phyloP scores from a whole-genome alignment of 108 stramenopile genomes.

The Cyclotella sp. region DNA sequence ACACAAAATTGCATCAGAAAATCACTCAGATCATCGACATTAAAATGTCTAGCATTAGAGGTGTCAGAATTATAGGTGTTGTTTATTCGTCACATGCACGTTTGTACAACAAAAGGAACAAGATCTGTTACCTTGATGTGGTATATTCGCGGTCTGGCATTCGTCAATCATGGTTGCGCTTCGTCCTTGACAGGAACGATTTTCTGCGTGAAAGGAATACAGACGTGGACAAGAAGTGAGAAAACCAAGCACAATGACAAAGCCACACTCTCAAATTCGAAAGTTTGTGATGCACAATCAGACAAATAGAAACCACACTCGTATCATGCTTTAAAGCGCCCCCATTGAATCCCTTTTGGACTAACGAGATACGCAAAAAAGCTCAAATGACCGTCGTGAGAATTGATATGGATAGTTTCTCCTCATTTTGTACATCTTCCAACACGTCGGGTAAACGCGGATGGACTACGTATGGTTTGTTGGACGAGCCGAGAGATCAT shows the following conservation, averaged over 20 bases:
- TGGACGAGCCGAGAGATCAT: background rate
- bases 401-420: conserved; percentile 6
- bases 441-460: background rate
- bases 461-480: background rate
- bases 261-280: no score
- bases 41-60: conserved; percentile 32
- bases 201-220: no score
- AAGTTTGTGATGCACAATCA: conserved; percentile 11
- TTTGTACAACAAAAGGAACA: no score
- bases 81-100: conserved; percentile 20
- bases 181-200: no score
- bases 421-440: conserved; percentile 1
- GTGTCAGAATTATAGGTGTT: conserved; percentile 33
- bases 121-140: no score
- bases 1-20: conserved; percentile 18
- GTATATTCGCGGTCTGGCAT: no score
- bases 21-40: conserved; percentile 34
- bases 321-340: conserved; percentile 15
- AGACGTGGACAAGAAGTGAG: no score
- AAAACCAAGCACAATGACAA: no score
- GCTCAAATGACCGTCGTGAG: conserved; percentile 23
- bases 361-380: background rate
- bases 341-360: conserved; percentile 7
- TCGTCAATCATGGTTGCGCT: no score
- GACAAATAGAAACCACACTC: conserved; percentile 2